Conservation (phyloP, 2,329 filamentous ascomycete genomes). For the Pyricularia sp. region DNA sequence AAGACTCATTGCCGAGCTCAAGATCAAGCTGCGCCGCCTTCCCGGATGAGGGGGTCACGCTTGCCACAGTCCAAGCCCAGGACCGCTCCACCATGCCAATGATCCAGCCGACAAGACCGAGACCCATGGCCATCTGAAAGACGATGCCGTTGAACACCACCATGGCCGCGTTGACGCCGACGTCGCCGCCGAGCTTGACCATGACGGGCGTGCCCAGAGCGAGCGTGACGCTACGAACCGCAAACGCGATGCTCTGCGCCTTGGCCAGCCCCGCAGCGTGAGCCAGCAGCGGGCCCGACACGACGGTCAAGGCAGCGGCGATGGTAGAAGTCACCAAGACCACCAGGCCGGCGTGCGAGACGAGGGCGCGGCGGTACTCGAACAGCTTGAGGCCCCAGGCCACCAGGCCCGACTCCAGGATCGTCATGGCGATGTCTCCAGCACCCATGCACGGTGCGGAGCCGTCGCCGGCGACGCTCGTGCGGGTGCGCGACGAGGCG, state of each 20-base stretch:
- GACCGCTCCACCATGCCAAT: not conserved
- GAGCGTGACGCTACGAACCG: conserved; percentile 35
- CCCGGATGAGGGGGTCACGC: not conserved
- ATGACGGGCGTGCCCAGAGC: conserved; percentile 36
- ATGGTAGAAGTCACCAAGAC: conserved; percentile 22
- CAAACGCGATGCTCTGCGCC: conserved; percentile 26
- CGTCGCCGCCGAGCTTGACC: conserved; percentile 28
- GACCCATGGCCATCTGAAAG: conserved; percentile 21
- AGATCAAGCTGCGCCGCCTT: not conserved
- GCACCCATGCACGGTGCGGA: conserved; percentile 20
- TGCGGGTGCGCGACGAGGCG: too few relatives aligned
- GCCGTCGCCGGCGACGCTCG: conserved; percentile 4
- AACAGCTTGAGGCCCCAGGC: conserved; percentile 41
- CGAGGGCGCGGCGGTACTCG: conserved; percentile 32
- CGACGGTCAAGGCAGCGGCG: conserved; percentile 28
- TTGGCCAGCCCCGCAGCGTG: conserved; percentile 21
- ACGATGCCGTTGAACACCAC: conserved; percentile 38
- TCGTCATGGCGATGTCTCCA: conserved; percentile 32
- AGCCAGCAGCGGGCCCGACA: conserved; percentile 25
- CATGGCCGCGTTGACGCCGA: conserved; percentile 33
- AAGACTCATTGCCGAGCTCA: not conserved
- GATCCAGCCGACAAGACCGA: conserved; percentile 11
- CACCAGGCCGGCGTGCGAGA: conserved; percentile 27
- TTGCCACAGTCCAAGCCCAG: not conserved
- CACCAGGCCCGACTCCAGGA: conserved; percentile 38